Percentiles rank a stretch among this genome's conserved stretches.
phyloP scores from a whole-genome alignment of 257 asterid genomes.

The Scutellaria barbata region DNA sequence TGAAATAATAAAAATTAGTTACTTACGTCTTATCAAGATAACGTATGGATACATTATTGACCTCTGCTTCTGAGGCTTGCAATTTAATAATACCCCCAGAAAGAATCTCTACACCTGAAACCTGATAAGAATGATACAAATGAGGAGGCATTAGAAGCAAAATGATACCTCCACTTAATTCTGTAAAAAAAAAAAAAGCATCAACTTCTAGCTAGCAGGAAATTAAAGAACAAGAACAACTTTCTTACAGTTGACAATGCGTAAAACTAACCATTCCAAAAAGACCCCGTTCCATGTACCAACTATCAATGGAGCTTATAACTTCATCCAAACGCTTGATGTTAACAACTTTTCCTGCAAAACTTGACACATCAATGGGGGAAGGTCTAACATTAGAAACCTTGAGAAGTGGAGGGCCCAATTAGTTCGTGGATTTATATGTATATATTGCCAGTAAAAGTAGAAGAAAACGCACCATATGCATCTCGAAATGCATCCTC shows the following conservation, averaged over 20 bases:
- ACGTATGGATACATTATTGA: constrained; percentile 80
- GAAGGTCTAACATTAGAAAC: constrained; percentile 55
- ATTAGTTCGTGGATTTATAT: not conserved
- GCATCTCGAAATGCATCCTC: constrained; percentile 98
- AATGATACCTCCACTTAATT: constrained; percentile 18
- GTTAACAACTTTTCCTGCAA: constrained; percentile 96
- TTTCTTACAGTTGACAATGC: not conserved
- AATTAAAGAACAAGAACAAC: not conserved
- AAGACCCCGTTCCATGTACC: constrained; percentile 99
- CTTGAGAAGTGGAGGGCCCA: constrained; percentile 16
- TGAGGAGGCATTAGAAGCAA: constrained; percentile 19
- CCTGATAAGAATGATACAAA: constrained; percentile 51
- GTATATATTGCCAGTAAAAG: constrained; percentile 26
- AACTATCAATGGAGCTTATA: constrained; percentile 86
- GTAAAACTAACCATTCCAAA: constrained; percentile 83
- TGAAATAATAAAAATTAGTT: constrained; percentile 31
- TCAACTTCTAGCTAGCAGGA: constrained; percentile 13
- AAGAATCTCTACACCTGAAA: constrained; percentile 89
- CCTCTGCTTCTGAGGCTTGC: constrained; percentile 96
- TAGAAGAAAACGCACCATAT: constrained; percentile 68
- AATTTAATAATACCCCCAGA: constrained; percentile 94
- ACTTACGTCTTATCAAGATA: constrained; percentile 93
- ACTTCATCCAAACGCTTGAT: constrained; percentile 87
- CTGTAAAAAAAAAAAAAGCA: not conserved
- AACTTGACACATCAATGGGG: constrained; percentile 55